Conservation (phyloP, 176 grass and related monocot genomes). For the Oryza meyeriana region DNA sequence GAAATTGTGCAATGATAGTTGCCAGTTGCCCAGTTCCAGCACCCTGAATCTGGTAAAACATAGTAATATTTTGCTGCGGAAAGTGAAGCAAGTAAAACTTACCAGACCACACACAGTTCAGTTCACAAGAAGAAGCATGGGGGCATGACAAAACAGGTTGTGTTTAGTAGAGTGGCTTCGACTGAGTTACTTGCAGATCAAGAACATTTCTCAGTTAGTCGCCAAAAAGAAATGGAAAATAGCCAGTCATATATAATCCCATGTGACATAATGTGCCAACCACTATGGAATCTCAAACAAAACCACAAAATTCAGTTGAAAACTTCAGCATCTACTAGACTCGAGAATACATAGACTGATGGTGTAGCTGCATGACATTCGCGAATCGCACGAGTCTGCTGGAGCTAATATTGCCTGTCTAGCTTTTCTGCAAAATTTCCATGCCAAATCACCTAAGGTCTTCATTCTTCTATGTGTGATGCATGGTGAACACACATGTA, state of each 20-base stretch:
- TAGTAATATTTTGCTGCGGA: neutral
- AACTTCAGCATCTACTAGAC: neutral
- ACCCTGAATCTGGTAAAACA: neutral
- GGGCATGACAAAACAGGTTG: neutral
- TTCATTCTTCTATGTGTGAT: slow-evolving; percentile 77
- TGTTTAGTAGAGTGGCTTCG: neutral
- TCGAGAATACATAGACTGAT: neutral
- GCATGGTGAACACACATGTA: slow-evolving; percentile 92
- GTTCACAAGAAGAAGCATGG: slow-evolving; percentile 10
- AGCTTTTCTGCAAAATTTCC: slow-evolving; percentile 36
- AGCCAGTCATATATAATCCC: neutral
- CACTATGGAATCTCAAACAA: neutral
- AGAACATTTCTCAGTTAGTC: neutral
- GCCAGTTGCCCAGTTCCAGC: neutral
- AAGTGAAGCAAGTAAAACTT: neutral
- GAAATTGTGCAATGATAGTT: neutral
- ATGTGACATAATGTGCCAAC: neutral
- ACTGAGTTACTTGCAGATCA: neutral
- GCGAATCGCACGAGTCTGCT: neutral
- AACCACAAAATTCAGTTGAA: neutral
- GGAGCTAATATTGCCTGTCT: neutral
- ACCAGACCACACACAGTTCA: neutral
- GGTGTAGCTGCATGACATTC: neutral
- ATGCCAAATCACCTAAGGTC: neutral
- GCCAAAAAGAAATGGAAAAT: neutral